Conservation (phyloP, 1,284 basidiomycete genomes). For the Dichomitus squalens region DNA sequence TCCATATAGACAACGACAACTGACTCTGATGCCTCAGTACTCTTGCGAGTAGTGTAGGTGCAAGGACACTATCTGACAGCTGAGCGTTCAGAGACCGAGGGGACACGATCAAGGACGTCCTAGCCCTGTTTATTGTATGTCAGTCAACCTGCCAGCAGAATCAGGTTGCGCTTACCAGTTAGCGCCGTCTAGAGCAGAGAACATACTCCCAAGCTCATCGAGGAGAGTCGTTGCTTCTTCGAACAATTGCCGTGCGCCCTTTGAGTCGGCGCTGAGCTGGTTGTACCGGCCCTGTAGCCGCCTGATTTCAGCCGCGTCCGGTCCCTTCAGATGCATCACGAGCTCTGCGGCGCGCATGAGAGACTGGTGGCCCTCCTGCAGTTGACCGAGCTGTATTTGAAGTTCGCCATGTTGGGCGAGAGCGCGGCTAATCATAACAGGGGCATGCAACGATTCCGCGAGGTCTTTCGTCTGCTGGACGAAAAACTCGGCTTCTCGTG, state of each 20-base stretch:
- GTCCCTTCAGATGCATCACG: constrained; percentile 45
- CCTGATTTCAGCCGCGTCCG: constrained; percentile 64
- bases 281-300: constrained; percentile 65
- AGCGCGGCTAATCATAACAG: constrained; percentile 65
- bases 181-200: constrained; percentile 53
- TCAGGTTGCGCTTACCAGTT: constrained; percentile 36
- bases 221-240: constrained; percentile 55
- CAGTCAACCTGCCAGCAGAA: no score
- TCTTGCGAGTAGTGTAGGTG: constrained; percentile 65
- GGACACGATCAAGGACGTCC: constrained; percentile 45
- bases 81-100: constrained; percentile 34
- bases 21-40: constrained; percentile 77
- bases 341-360: constrained; percentile 55
- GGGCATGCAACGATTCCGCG: constrained; percentile 66
- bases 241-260: constrained; percentile 54
- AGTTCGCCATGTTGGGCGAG: constrained; percentile 69
- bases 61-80: constrained; percentile 51
- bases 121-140: constrained; percentile 34
- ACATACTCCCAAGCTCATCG: constrained; percentile 56
- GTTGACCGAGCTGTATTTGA: constrained; percentile 59
- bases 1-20: constrained; percentile 26
- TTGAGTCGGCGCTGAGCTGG: constrained; percentile 48
- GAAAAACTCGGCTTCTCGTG: constrained; percentile 83
- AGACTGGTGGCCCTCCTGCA: constrained; percentile 55
- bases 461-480: constrained; percentile 72